Evolutionary conservation across 176 grass and related monocot species (phyloP), one percentile per base, ranked within the genome.

Genomic region (Alloteropsis semialata): DNA sequence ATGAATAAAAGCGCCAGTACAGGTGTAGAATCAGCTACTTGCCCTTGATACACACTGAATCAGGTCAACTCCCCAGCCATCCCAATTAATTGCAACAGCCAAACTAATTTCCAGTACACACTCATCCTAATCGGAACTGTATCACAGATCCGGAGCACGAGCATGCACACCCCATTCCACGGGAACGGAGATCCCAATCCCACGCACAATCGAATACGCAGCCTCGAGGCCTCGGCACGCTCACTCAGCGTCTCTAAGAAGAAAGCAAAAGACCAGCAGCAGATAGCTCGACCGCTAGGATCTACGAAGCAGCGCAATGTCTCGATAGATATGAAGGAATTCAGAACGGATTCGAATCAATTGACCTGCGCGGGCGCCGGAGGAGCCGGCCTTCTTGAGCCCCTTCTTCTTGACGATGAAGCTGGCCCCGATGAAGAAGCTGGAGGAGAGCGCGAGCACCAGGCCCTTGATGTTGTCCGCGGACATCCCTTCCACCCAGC

Each of bases 361-460:
- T 33, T 86, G 66, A 99, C 96, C 96, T 96, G 96, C 96, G 65
- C 93, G 92, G 25, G 96, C 73, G 48, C 96, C 96, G 30, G 93
- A 94, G 14, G 93, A 89, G 21, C 89, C 91, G 28, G 96, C 96
- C 83, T 96, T 99, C 85, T 95, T 96, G 44, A 99, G 87, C 24
- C 96, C 96, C 85, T 99, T 99, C 87, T 99, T 99, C 93, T 99
- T 99, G 33, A 99, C 93, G 90, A 99, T 99, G 87, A 99, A 99
- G 84, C 96, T 99, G 68, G 91, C 83, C 2, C 96, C 96, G 63
- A 99, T 99, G 69, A 99, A 99, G 69, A 91, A 25, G 83, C 96
- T 99, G 83, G 96, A 99, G 11, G 93, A 99, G 30, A 99, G 89
- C 46, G 96, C 96, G 41, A 99, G 89, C 34, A 99, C 85, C 41